Evolutionary conservation across 306 rosid genomes (phyloP), one percentile per base, ranked within the genome.

Genomic region (Cyamopsis tetragonoloba): DNA sequence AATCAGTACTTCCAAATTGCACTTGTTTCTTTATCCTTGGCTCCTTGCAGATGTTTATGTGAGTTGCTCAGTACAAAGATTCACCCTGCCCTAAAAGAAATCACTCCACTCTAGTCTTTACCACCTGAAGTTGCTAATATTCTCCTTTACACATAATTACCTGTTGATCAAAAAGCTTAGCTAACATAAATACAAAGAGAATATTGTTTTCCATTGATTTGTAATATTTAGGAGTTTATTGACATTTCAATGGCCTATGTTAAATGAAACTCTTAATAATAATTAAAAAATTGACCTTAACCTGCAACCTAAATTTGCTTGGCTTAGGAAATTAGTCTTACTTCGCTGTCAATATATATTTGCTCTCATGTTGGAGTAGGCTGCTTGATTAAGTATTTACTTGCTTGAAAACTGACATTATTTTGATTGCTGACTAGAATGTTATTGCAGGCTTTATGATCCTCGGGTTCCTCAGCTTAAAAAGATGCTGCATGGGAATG

Each of bases 371-470:
- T 38, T 75, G 70, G 50, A 46, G 37, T 48, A 27, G 32, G 67
- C 35, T 62, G 53, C 35, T 19, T 73, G 63, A 6, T 65, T 50
- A 62, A 39, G 41, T 59, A 39, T 37, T 38, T 60, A 35, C 44
- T 11, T 67, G 28, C 22, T 60, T 71, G 30, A 31, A 58, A 56
- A 55, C 14, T 62, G 26, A 50, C 34, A 18, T 49, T 34, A 15
- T 64, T 62, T 65, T 55, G 46, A 42, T 68, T 54, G 47, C 60
- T 70, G 68, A 79, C 70, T 80, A 39, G 59, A 65, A 43, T 69
- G 59, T 56, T 73, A 77, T 87, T 68, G 34, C 96, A 92, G 98
- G 91, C 96, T 92, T 35, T 92, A 92, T 80, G 98, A 92, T 87
- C 98, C 98, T 71, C 88, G 96, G 54, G 84, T 84, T 68, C 84